phyloP scores from a whole-genome alignment of 2,329 filamentous ascomycete genomes.

The Colletotrichum simmondsii region DNA sequence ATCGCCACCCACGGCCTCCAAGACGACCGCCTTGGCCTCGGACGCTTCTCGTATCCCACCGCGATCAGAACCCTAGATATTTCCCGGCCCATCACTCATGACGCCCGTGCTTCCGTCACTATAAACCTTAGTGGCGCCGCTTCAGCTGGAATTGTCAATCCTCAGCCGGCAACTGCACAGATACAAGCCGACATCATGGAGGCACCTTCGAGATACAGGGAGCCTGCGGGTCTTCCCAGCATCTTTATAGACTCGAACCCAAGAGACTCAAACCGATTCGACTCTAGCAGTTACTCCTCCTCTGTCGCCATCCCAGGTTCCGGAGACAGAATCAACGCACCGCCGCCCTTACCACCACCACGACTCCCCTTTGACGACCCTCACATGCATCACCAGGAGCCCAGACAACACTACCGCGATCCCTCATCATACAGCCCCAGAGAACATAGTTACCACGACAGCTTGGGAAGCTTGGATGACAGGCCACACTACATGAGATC shows the following conservation, averaged over 20 bases:
- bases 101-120: constrained; percentile 29
- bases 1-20: constrained; percentile 26
- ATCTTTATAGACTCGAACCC: constrained; percentile 48
- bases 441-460: constrained; percentile 47
- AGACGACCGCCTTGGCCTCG: constrained; percentile 28
- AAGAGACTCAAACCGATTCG: constrained; percentile 42
- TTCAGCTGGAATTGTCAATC: constrained; percentile 24
- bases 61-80: constrained; percentile 1
- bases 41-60: constrained; percentile 23
- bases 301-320: constrained; percentile 53
- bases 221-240: constrained; percentile 42
- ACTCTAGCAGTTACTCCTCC: constrained; percentile 43
- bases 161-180: constrained; percentile 27
- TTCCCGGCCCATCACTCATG: constrained; percentile 25
- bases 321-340: constrained; percentile 45
- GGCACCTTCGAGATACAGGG: constrained; percentile 49
- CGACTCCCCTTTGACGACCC: constrained; percentile 43
- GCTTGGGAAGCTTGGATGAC: constrained; percentile 51
- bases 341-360: constrained; percentile 60
- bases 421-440: constrained; percentile 36
- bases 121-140: constrained; percentile 30
- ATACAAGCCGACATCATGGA: constrained; percentile 43
- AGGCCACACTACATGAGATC: constrained; percentile 45
- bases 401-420: constrained; percentile 43
- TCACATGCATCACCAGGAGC: constrained; percentile 40